Evolutionary conservation across 1,139 yeast species (phyloP).

Genomic region (Sugiyamaella novakii): DNA sequence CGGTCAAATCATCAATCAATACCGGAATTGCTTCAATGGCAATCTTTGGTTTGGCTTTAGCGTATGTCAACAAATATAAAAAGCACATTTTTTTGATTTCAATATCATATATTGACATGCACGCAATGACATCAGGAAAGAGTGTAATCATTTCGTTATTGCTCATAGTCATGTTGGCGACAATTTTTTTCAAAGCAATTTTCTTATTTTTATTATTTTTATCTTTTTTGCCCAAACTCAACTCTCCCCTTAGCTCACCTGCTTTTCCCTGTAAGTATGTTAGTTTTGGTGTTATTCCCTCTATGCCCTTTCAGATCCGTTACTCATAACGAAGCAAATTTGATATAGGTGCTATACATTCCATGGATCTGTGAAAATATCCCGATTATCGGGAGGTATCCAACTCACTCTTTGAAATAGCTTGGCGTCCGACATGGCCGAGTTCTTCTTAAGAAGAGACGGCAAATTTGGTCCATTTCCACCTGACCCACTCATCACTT

Average conservation of each 20-base stretch:
- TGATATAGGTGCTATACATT: too few relatives aligned
- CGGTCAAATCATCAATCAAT: constrained; percentile 54
- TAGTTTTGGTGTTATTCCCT: too few relatives aligned
- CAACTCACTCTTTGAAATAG: constrained; percentile 38
- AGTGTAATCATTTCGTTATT: constrained; percentile 72
- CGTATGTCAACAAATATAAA: constrained; percentile 60
- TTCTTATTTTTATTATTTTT: constrained; percentile 51
- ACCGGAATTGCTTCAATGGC: constrained; percentile 60
- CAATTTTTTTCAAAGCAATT: constrained; percentile 67
- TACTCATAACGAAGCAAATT: background rate
- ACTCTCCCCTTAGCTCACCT: constrained; percentile 58
- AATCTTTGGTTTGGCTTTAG: constrained; percentile 58
- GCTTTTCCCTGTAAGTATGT: constrained; percentile 44
- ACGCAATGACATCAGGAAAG: constrained; percentile 64
- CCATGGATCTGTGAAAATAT: too few relatives aligned
- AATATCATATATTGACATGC: constrained; percentile 65
- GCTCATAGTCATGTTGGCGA: constrained; percentile 83
- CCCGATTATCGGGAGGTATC: too few relatives aligned
- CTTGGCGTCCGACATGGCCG: constrained; percentile 37
- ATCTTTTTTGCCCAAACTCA: constrained; percentile 58
- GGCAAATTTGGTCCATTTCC: constrained; percentile 15
- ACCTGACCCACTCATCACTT: constrained; percentile 15
- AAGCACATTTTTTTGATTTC: constrained; percentile 68
- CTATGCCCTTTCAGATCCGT: background rate
- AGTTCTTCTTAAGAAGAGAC: constrained; percentile 12